Percentiles rank a stretch among this genome's conserved stretches.
Evolutionary conservation across 768 basidiomycete genomes (phyloP).

Genomic region (Butyriboletus loyo): DNA sequence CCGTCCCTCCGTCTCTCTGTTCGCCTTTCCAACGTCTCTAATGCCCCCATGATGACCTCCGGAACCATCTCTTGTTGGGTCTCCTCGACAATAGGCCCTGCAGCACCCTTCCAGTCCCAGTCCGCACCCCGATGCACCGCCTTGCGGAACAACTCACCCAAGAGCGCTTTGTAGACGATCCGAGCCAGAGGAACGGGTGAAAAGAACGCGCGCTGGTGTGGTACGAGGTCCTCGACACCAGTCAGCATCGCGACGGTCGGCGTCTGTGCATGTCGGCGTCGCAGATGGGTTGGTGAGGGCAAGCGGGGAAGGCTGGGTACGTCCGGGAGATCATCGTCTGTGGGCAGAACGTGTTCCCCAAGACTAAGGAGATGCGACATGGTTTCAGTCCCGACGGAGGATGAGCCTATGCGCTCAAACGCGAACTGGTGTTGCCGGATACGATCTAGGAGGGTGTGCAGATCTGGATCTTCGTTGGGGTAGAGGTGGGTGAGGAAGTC

Average conservation of each 20-base stretch:
- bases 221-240: not conserved
- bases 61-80: slow-evolving; percentile 22
- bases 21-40: not conserved
- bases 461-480: slow-evolving; percentile 17
- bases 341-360: not conserved
- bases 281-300: not conserved
- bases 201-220: slow-evolving; percentile 5
- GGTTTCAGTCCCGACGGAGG: slow-evolving; percentile 12
- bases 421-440: slow-evolving; percentile 3
- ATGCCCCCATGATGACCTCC: not conserved
- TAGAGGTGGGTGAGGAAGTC: slow-evolving; percentile 25
- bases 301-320: not conserved
- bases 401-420: not conserved
- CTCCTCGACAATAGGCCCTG: slow-evolving; percentile 13
- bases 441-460: slow-evolving; percentile 13
- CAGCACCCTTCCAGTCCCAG: slow-evolving; percentile 26
- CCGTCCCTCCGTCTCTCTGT: not conserved
- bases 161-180: slow-evolving; percentile 17
- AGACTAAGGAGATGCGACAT: slow-evolving; percentile 25
- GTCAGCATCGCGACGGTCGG: slow-evolving; percentile 20
- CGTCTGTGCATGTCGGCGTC: not conserved
- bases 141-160: slow-evolving; percentile 23
- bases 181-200: slow-evolving; percentile 22
- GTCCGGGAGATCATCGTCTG: slow-evolving; percentile 1
- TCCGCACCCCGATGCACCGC: slow-evolving; percentile 9